Base-by-base conservation (phyloP, 2,329 filamentous ascomycete genomes). In the Cladophialophora yegresii region DNA sequence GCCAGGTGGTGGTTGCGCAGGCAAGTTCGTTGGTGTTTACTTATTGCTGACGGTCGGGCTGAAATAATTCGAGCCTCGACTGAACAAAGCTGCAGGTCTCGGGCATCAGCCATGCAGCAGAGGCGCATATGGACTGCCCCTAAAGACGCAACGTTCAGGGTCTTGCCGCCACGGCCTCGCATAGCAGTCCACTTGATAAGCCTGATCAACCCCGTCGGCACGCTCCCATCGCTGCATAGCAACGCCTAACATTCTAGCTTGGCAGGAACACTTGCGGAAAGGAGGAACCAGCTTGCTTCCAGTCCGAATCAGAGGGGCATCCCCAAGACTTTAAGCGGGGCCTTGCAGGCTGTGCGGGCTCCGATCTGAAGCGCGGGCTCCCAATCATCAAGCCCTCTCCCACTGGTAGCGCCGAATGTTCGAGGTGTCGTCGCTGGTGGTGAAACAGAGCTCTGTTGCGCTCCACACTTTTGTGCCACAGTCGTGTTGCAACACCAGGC, bases 21-120 rank as follows among this genome's bases (percentile, higher is more conserved):
- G 43, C n/a, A 49, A 26, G 45, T 49, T 33, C 30, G 22, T 50
- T 36, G 26, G 7, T 47, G 16, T 36, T 43, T 10, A 47, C 20
- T 43, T 10, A 47, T 28, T 54, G 58, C 58, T 61, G 58, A 61
- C 49, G 58, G 23, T 32, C 49, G 57, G 57, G 57, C 50, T 61
- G 58, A 61, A 61, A 59, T 59, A 51, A 33, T 54, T 54, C 58
- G 54, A 33, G 50, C n/a, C 57, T 51, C 57, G 47, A 59, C 45
- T 40, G 45, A 26, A 54, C 36, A 12, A 43, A n/a, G 36, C 36
- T n/a, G 16, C 36, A 43, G n/a, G 58, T 61, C 50, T 61, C 58
- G 50, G 58, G 36, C 58, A 54, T 9, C 9, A 13, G n/a, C 40
- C 58, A 36, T 23, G 50, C 58, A 61, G 28, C 49, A 61, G 49